Evolutionary conservation across 805 yeast species (phyloP).

Genomic region (Diddensiella santjacobensis): DNA sequence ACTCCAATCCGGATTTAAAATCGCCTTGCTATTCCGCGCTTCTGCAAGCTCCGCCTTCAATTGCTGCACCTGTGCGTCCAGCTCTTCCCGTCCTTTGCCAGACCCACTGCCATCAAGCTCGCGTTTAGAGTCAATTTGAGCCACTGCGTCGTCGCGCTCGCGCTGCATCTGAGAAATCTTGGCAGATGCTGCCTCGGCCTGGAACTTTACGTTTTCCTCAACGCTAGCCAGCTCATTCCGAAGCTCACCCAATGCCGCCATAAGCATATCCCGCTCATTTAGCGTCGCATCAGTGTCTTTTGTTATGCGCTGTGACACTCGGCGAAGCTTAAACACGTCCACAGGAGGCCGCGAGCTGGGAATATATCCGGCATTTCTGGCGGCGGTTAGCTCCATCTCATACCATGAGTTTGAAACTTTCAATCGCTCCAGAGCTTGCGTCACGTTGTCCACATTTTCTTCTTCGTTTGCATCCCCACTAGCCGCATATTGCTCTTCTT

Average conservation of each 20-base stretch:
- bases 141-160: slow-evolving; percentile 21
- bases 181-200: slow-evolving; percentile 28
- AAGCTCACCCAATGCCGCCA: slow-evolving; percentile 26
- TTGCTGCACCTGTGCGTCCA: not conserved
- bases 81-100: not conserved
- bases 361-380: slow-evolving; percentile 27
- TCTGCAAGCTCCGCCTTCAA: slow-evolving; percentile 2
- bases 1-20: slow-evolving; percentile 11
- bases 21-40: not conserved
- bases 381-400: slow-evolving; percentile 28
- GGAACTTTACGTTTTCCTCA: slow-evolving; percentile 22
- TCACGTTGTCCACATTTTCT: slow-evolving; percentile 5
- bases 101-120: too few relatives aligned
- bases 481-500: too few relatives aligned
- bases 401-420: slow-evolving; percentile 32
- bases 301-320: slow-evolving; percentile 28
- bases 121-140: not conserved
- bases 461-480: not conserved
- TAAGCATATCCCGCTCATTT: slow-evolving; percentile 27
- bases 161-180: slow-evolving; percentile 22
- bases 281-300: slow-evolving; percentile 24
- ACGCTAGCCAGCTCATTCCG: slow-evolving; percentile 27
- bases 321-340: slow-evolving; percentile 25
- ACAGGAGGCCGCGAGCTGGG: slow-evolving; percentile 28
- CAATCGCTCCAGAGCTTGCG: slow-evolving; percentile 27